Percentiles rank a stretch among this genome's conserved stretches.
These are phyloP conservation scores for Tolypocladium album DNA, from an alignment of 2,329 filamentous ascomycete species.

Conservation along the genomic window DNA sequence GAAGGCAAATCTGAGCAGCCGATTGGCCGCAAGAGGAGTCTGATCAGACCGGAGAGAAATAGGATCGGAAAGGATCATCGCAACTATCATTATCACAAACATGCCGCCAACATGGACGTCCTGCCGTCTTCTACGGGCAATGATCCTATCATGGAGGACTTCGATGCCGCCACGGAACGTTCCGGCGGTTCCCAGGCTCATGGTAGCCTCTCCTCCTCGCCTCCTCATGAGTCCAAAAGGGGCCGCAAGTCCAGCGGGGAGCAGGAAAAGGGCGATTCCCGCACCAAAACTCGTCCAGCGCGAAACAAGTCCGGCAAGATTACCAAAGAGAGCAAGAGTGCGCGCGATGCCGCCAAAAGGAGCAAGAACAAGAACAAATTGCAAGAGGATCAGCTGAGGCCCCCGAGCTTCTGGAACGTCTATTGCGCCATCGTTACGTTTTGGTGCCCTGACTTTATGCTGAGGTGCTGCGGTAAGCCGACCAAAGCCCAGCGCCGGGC, in stretches of 20 bases:
- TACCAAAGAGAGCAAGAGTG: slow-evolving; percentile 40
- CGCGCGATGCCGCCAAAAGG: slow-evolving; percentile 24
- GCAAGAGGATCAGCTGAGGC: slow-evolving; percentile 55
- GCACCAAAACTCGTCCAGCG: slow-evolving; percentile 22
- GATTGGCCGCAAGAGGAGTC: slow-evolving; percentile 65
- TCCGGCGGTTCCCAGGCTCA: slow-evolving; percentile 34
- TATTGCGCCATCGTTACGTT: slow-evolving; percentile 94
- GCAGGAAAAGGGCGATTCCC: slow-evolving; percentile 19
- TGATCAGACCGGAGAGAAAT: slow-evolving; percentile 81
- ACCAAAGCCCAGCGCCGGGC: slow-evolving; percentile 80
- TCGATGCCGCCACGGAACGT: slow-evolving; percentile 52
- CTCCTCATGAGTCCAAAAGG: slow-evolving; percentile 21
- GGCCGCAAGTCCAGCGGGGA: slow-evolving; percentile 21
- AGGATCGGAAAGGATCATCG: slow-evolving; percentile 79
- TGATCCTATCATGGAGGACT: slow-evolving; percentile 74
- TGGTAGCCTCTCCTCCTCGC: slow-evolving; percentile 36
- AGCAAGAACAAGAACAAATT: slow-evolving; percentile 32
- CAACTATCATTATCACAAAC: slow-evolving; percentile 91
- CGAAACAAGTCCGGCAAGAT: slow-evolving; percentile 49
- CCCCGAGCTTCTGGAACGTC: slow-evolving; percentile 86
- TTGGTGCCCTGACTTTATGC: slow-evolving; percentile 78
- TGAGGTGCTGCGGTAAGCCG: slow-evolving; percentile 77
- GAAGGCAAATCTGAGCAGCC: slow-evolving; percentile 19
- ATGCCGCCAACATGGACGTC: slow-evolving; percentile 86
- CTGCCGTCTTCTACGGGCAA: slow-evolving; percentile 87